phyloP scores from a whole-genome alignment of 176 grass and related monocot species.

The Alopecurus myosuroides region DNA sequence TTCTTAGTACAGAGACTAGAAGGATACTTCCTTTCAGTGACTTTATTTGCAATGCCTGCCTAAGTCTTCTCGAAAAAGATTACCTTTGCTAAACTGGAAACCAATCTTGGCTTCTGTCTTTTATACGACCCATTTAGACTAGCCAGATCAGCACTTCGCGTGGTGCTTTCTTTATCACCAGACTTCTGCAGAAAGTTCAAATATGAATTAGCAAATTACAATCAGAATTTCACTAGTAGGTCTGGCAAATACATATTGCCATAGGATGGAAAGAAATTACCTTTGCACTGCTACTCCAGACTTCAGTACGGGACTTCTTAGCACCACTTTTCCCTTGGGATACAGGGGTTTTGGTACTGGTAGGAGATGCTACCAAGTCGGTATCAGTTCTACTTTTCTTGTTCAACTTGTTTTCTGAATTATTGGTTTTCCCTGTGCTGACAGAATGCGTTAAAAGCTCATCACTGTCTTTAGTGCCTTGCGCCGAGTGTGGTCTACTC shows the following conservation, averaged over 20 bases:
- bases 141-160: slow-evolving; percentile 37
- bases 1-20: slow-evolving; percentile 21
- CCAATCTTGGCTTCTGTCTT: slow-evolving; percentile 71
- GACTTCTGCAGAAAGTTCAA: slow-evolving; percentile 46
- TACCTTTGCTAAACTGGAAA: slow-evolving; percentile 82
- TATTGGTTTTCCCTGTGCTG: slow-evolving; percentile 29
- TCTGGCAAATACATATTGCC: background rate
- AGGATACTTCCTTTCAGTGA: slow-evolving; percentile 12
- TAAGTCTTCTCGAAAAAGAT: slow-evolving; percentile 13
- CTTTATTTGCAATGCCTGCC: background rate
- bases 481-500: slow-evolving; percentile 45
- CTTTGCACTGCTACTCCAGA: slow-evolving; percentile 39
- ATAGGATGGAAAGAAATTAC: slow-evolving; percentile 30
- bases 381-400: slow-evolving; percentile 27
- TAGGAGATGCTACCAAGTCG: slow-evolving; percentile 36
- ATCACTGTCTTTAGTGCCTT: slow-evolving; percentile 35
- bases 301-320: slow-evolving; percentile 27
- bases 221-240: slow-evolving; percentile 1
- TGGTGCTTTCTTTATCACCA: slow-evolving; percentile 32
- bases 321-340: slow-evolving; percentile 50
- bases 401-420: slow-evolving; percentile 38
- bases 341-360: slow-evolving; percentile 37
- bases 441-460: slow-evolving; percentile 30
- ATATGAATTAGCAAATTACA: slow-evolving; percentile 29
- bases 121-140: slow-evolving; percentile 66